Conservation (phyloP, 2,329 filamentous ascomycete species). For the Calonectria leucothoes region DNA sequence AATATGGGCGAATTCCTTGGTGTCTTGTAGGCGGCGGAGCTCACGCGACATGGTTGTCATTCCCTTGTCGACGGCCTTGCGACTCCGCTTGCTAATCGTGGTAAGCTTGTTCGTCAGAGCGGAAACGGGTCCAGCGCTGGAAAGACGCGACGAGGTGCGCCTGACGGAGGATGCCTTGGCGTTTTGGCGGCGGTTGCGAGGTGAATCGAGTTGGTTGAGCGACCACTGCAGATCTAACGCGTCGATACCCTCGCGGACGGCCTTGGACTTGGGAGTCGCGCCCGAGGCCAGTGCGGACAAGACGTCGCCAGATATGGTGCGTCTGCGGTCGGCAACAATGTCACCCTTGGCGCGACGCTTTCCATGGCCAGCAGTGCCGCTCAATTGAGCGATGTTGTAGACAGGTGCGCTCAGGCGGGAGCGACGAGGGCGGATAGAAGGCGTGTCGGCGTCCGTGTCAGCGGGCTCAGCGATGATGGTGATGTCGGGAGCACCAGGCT, state of each 20-base stretch:
- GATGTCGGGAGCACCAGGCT: constrained; percentile 20
- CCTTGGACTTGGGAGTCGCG: constrained; percentile 27
- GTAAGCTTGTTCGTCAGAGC: constrained; percentile 61
- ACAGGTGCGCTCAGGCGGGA: constrained; percentile 66
- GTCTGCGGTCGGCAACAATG: constrained; percentile 55
- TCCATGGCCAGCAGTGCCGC: constrained; percentile 71
- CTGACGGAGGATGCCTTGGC: constrained; percentile 46
- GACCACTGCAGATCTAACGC: constrained; percentile 60
- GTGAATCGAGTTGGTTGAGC: constrained; percentile 50
- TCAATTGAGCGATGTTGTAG: constrained; percentile 75
- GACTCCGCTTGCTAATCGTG: constrained; percentile 70
- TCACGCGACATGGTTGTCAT: constrained; percentile 66
- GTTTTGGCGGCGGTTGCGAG: constrained; percentile 47
- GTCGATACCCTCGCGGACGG: constrained; percentile 55
- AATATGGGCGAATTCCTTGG: constrained; percentile 70
- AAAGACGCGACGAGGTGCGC: constrained; percentile 58
- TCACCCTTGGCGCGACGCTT: constrained; percentile 66
- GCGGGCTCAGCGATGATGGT: constrained; percentile 21
- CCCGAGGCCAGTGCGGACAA: constrained; percentile 37
- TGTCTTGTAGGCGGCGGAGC: constrained; percentile 69
- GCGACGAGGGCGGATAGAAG: constrained; percentile 61
- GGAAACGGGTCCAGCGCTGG: constrained; percentile 50
- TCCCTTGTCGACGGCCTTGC: constrained; percentile 63
- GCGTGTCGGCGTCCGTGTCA: constrained; percentile 43
- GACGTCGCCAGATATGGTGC: constrained; percentile 57